A percentile compares a stretch with the other conserved stretches of the same genome.
Conservation (phyloP, 2,329 filamentous ascomycete genomes). For the Capronia coronata region DNA sequence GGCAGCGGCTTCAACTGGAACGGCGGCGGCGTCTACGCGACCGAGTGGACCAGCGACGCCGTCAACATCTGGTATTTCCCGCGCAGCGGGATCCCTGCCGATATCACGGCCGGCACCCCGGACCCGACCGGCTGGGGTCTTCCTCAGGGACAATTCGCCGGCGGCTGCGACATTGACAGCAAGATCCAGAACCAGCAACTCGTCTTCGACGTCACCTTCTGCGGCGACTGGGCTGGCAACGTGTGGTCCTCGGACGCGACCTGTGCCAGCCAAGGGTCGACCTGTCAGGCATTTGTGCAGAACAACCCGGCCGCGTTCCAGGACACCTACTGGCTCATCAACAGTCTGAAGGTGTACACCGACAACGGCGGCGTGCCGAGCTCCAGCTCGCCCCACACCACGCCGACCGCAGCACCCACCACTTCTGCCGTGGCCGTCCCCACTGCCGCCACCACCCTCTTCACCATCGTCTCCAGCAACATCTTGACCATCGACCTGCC, state of each 20-base stretch:
- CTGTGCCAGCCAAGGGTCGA: conserved; percentile 55
- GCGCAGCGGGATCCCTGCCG: conserved; percentile 55
- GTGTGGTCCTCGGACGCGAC: conserved; percentile 56
- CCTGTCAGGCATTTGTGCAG: conserved; percentile 67
- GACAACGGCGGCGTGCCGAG: conserved; percentile 18
- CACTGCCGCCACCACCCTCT: no score
- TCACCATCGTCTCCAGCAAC: no score
- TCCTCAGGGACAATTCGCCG: conserved; percentile 63
- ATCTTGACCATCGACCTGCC: no score
- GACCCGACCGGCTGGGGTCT: conserved; percentile 61
- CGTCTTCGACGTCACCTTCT: conserved; percentile 77
- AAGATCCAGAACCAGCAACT: conserved; percentile 69
- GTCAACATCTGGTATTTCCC: conserved; percentile 83
- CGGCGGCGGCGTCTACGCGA: conserved; percentile 65
- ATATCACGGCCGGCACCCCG: conserved; percentile 56
- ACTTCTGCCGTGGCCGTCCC: neutral
- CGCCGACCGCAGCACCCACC: no score
- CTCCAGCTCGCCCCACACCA: no score
- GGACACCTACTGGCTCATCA: conserved; percentile 49
- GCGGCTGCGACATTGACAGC: conserved; percentile 62
- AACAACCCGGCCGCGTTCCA: conserved; percentile 63
- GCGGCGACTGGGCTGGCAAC: conserved; percentile 78
- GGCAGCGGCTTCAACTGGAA: conserved; percentile 64
- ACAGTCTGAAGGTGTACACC: conserved; percentile 25
- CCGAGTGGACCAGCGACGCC: conserved; percentile 65